Evolutionary conservation across 2,329 filamentous ascomycete genomes (phyloP).

Genomic region (Rasamsonia emersonii): DNA sequence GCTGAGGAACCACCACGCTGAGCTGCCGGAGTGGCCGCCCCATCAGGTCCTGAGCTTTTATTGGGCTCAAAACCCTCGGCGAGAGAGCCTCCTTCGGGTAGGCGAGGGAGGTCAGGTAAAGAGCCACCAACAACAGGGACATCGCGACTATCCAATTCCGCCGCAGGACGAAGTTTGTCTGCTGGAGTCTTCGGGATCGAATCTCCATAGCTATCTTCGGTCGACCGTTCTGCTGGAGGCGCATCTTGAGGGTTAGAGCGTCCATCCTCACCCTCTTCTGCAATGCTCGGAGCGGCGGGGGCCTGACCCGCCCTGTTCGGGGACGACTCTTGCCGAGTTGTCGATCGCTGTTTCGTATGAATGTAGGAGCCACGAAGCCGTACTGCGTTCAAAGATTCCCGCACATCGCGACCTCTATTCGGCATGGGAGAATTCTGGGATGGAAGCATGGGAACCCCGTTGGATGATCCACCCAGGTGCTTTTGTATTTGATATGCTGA

Average conservation of each 20-base stretch:
- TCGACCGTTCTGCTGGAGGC: constrained; percentile 8
- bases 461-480: constrained; percentile 71
- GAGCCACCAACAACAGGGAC: constrained; percentile 46
- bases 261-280: constrained; percentile 50
- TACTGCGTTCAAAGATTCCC: constrained; percentile 73
- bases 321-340: constrained; percentile 50
- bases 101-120: constrained; percentile 45
- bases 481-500: constrained; percentile 97
- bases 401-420: constrained; percentile 65
- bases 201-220: constrained; percentile 27
- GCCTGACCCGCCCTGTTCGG: constrained; percentile 47
- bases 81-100: constrained; percentile 26
- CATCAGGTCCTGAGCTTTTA: constrained; percentile 15
- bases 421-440: constrained; percentile 46
- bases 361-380: constrained; percentile 49
- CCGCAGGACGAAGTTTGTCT: constrained; percentile 48
- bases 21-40: constrained; percentile 14
- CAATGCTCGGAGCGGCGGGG: constrained; percentile 43
- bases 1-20: constrained; percentile 12
- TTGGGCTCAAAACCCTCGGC: constrained; percentile 28
- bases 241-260: constrained; percentile 27
- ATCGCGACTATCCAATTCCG: constrained; percentile 26
- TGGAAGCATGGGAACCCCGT: constrained; percentile 78
- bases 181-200: constrained; percentile 53
- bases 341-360: constrained; percentile 45